phyloP scores from a whole-genome alignment of 129 eudicot genomes.

The Chrysanthemum seticuspe region DNA sequence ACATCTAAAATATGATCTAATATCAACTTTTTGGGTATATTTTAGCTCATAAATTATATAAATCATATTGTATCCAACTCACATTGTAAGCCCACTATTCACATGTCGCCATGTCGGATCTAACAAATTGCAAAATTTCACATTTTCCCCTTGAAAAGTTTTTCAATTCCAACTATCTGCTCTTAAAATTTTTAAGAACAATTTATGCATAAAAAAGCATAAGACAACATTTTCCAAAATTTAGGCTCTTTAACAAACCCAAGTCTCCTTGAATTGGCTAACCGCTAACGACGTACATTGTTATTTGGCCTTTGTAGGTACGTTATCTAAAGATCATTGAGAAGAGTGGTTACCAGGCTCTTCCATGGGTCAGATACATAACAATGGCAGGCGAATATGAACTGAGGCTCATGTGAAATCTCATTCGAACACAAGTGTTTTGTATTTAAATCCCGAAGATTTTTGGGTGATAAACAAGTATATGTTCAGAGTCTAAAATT shows the following conservation, averaged over 20 bases:
- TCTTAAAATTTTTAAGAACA: too few species aligned
- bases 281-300: constrained; percentile 7
- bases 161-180: too few species aligned
- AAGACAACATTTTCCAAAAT: neutral
- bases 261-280: neutral
- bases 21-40: too few species aligned
- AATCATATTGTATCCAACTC: too few species aligned
- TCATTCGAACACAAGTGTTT: constrained; percentile 21
- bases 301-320: constrained; percentile 46
- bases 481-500: constrained; percentile 21
- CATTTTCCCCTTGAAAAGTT: too few species aligned
- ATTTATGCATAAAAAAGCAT: too few species aligned
- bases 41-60: too few species aligned
- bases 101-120: too few species aligned
- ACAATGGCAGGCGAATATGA: constrained; percentile 99
- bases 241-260: neutral
- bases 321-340: constrained; percentile 94
- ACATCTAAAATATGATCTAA: too few species aligned
- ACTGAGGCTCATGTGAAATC: constrained; percentile 59
- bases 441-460: constrained; percentile 23
- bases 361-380: constrained; percentile 97
- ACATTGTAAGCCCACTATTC: too few species aligned
- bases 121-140: too few species aligned
- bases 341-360: constrained; percentile 96
- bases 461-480: constrained; percentile 4